Percentiles rank a stretch among this genome's conserved stretches.
Evolutionary conservation across 2,329 filamentous ascomycete genomes (phyloP).

Genomic region (Fusarium sp.): DNA sequence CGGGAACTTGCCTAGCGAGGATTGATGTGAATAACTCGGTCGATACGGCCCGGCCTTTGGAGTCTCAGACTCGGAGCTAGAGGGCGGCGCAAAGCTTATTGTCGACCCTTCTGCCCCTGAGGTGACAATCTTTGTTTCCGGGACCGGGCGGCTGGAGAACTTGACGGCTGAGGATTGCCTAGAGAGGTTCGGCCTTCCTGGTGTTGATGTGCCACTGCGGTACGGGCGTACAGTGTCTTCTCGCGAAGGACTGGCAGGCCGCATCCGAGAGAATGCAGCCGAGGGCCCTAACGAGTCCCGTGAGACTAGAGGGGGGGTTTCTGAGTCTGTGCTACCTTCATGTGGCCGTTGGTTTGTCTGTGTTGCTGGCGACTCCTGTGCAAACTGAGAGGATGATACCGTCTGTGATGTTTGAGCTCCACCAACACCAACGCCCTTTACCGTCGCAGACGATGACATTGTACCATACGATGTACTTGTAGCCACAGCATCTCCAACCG

Average conservation of each 20-base stretch:
- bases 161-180: slow-evolving; percentile 67
- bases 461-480: slow-evolving; percentile 53
- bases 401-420: slow-evolving; percentile 17
- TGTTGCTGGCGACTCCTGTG: slow-evolving; percentile 20
- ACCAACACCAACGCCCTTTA: slow-evolving; percentile 32
- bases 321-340: slow-evolving; percentile 20
- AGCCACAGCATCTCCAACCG: slow-evolving; percentile 11
- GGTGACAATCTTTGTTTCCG: slow-evolving; percentile 74
- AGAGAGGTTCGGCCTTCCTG: slow-evolving; percentile 62
- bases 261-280: slow-evolving; percentile 33
- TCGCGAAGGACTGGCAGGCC: slow-evolving; percentile 47
- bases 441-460: slow-evolving; percentile 48
- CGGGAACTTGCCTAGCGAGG: slow-evolving; percentile 70
- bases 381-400: slow-evolving; percentile 17
- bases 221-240: slow-evolving; percentile 39
- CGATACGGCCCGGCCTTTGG: slow-evolving; percentile 51
- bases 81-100: slow-evolving; percentile 76
- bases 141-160: slow-evolving; percentile 81
- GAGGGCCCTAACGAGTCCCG: slow-evolving; percentile 23
- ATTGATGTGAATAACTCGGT: slow-evolving; percentile 57
- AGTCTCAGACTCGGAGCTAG: slow-evolving; percentile 46
- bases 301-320: slow-evolving; percentile 44
- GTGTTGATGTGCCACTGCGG: slow-evolving; percentile 44
- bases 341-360: background rate
- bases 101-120: slow-evolving; percentile 67